Evolutionary conservation across 805 yeast genomes (phyloP), one percentile per base, ranked within the genome.

Genomic region (Kregervanrija fluxuum): DNA sequence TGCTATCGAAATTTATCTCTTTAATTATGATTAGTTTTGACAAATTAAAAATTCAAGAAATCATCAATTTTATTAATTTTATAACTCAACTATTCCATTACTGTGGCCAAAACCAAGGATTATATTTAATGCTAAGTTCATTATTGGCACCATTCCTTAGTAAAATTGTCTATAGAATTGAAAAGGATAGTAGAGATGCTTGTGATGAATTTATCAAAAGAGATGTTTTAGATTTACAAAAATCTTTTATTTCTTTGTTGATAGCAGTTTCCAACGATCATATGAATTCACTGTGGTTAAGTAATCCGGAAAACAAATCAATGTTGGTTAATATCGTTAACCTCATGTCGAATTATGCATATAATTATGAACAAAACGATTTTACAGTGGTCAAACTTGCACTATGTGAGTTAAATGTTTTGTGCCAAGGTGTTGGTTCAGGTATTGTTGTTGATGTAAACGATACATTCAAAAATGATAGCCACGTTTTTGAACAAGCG

Each of bases 61-160:
- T 91, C 59, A 73, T 75, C 34, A 96, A 89, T 57, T 88, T 93
- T 58, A 66, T 89, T 44, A 76, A 91, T 35, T 91, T 93, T 61
- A 66, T 93, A 49, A 90, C 95, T 5, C 98, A 93, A 65, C 76
- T 93, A 49, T 77, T 85, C 42, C 97, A 91, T 61, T 76, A 73
- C 51, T 88, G 82, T 65, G 76, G 79, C 56, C 70, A 70, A 38
- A 82, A 85, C 53, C 79, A 76, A 37, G 74, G 71, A 37, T 78
- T 89, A 43, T 88, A 85, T 62, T 79, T 80, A 53, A 68, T 91
- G 64, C 69, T 91, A 50, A 79, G 84, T 55, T 80, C 81, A 45
- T 67, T 93, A 48, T 61, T 88, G 46, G 68, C 85, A 0, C 95
- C 96, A n/a, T 71, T 90, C 41, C 67, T 85, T 30, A 69, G 70